Conservation (phyloP, 805 yeast species). For the Pichia scutulata region DNA sequence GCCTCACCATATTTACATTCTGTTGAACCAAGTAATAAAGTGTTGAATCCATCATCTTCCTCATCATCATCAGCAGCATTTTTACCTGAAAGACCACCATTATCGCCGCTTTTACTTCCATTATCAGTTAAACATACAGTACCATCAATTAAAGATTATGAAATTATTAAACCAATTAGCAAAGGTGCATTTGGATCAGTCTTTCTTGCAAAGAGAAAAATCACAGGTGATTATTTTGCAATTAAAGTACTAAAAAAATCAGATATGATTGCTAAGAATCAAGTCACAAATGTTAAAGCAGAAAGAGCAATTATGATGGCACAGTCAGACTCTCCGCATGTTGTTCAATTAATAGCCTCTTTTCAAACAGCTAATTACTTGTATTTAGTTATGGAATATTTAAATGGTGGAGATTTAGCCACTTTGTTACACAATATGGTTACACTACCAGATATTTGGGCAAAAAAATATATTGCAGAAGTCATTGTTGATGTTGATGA, state of each 20-base stretch:
- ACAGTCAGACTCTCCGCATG: conserved; percentile 87
- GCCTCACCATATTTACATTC: conserved; percentile 52
- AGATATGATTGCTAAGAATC: conserved; percentile 96
- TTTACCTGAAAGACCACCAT: conserved; percentile 45
- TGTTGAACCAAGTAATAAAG: conserved; percentile 27
- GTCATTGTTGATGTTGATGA: conserved; percentile 86
- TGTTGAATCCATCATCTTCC: not conserved
- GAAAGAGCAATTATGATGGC: conserved; percentile 98
- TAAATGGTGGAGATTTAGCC: conserved; percentile 94
- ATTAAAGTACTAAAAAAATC: conserved; percentile 85
- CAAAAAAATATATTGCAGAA: conserved; percentile 78
- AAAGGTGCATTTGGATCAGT: conserved; percentile 98
- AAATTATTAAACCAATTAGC: conserved; percentile 84
- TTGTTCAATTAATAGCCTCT: conserved; percentile 79
- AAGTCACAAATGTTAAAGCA: conserved; percentile 86
- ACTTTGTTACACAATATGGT: conserved; percentile 78
- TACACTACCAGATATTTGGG: conserved; percentile 79
- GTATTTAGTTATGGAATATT: conserved; percentile 91
- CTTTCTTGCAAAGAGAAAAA: conserved; percentile 69
- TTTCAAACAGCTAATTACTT: conserved; percentile 84
- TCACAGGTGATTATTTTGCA: conserved; percentile 93
- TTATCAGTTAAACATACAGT: conserved; percentile 46
- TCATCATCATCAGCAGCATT: not conserved
- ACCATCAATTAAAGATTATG: conserved; percentile 83
- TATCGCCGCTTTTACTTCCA: conserved; percentile 74